Conservation (phyloP, 2,329 filamentous ascomycete species). For the Clarireedia monteithiana region DNA sequence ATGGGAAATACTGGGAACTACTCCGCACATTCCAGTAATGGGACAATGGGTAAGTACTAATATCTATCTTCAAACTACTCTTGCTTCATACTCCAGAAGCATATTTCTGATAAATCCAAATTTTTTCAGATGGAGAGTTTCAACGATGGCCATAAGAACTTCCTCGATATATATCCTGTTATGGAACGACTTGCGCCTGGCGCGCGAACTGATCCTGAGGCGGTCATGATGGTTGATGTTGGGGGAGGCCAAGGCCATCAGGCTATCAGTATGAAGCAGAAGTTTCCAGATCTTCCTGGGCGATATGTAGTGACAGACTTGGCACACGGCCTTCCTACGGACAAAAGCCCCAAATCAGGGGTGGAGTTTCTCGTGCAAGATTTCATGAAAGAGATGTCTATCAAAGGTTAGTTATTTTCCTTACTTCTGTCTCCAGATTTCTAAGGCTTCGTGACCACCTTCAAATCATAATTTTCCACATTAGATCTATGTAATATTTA, state of each 20-base stretch:
- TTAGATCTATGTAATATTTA: not conserved
- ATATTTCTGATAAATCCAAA: not conserved
- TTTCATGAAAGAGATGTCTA: constrained; percentile 30
- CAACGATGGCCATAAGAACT: not conserved
- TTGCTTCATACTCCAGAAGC: not conserved
- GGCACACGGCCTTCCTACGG: constrained; percentile 6
- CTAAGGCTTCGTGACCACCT: not conserved
- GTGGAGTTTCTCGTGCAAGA: constrained; percentile 22
- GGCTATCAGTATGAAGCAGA: constrained; percentile 7
- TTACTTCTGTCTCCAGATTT: not conserved
- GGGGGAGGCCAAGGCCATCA: constrained; percentile 7
- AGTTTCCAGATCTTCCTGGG: constrained; percentile 7
- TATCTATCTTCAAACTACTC: not conserved
- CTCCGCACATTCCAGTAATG: not conserved
- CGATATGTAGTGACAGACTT: constrained; percentile 19
- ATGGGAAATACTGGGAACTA: not conserved
- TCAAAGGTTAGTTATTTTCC: constrained; percentile 11
- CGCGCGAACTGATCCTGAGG: not conserved
- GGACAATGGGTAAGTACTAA: not conserved
- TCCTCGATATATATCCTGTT: not conserved
- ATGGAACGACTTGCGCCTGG: not conserved
- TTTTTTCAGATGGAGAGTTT: not conserved
- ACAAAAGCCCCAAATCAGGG: not conserved
- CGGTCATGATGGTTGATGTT: constrained; percentile 1
- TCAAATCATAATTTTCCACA: not conserved